Evolutionary conservation across 257 asterid genomes (phyloP).

Genomic region (Prunella vulgaris): DNA sequence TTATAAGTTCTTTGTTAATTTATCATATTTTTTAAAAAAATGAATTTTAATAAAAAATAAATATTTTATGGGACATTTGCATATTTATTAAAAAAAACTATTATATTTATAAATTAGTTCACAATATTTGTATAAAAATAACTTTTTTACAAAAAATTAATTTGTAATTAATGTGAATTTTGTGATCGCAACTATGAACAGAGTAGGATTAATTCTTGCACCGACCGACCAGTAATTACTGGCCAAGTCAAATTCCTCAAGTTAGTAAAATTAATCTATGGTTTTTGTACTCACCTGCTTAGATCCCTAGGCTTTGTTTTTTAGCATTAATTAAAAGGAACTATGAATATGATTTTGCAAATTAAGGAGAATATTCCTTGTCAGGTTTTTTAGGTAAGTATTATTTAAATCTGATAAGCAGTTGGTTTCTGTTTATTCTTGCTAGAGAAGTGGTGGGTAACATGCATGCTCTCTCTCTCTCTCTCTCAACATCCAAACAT

Average conservation of each 20-base stretch:
- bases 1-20: too few species aligned
- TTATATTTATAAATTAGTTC: too few species aligned
- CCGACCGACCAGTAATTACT: neutral
- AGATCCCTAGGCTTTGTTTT: slow-evolving; percentile 24
- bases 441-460: slow-evolving; percentile 36
- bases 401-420: slow-evolving; percentile 22
- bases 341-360: neutral
- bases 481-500: neutral
- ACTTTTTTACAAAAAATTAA: too few species aligned
- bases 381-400: slow-evolving; percentile 20
- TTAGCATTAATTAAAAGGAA: neutral
- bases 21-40: too few species aligned
- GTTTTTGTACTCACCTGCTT: slow-evolving; percentile 26
- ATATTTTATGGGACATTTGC: too few species aligned
- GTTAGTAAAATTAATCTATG: slow-evolving; percentile 1
- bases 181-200: too few species aligned
- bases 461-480: slow-evolving; percentile 27
- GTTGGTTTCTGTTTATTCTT: slow-evolving; percentile 26
- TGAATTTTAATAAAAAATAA: too few species aligned
- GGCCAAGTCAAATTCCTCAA: neutral
- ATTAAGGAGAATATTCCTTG: slow-evolving; percentile 36
- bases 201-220: too few species aligned
- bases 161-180: too few species aligned
- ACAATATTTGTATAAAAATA: too few species aligned
- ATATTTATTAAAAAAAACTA: too few species aligned